Percentiles rank a stretch among this genome's conserved stretches.
These are phyloP conservation scores for Wickerhamomyces strasburgensis DNA, from an alignment of 805 yeast genomes.

Conservation along the genomic window DNA sequence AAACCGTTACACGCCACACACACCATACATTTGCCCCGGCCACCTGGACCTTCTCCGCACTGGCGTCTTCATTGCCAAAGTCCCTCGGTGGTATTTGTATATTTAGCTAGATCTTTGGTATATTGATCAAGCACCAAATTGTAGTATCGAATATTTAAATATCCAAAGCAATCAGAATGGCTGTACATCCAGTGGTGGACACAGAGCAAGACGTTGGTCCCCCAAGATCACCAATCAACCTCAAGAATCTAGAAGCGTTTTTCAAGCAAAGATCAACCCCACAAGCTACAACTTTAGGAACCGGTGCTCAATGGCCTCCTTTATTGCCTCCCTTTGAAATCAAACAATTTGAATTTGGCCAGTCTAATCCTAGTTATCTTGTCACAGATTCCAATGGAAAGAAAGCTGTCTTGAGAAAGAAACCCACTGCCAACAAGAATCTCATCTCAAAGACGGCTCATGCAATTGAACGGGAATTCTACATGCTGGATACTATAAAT, in stretches of 20 bases:
- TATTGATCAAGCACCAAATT: background rate
- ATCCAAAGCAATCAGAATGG: background rate
- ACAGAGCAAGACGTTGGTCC: slow-evolving; percentile 25
- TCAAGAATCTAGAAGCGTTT: slow-evolving; percentile 23
- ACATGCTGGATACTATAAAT: slow-evolving; percentile 38
- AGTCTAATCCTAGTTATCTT: slow-evolving; percentile 58
- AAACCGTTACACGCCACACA: too few relatives aligned
- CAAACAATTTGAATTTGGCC: slow-evolving; percentile 57
- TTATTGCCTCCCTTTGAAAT: slow-evolving; percentile 29
- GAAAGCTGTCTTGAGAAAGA: slow-evolving; percentile 48
- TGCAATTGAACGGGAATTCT: slow-evolving; percentile 57
- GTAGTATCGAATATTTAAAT: background rate
- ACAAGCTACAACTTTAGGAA: slow-evolving; percentile 14
- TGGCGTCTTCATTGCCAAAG: too few relatives aligned
- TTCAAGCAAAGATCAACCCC: slow-evolving; percentile 14
- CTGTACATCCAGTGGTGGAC: slow-evolving; percentile 17
- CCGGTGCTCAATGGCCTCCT: slow-evolving; percentile 18
- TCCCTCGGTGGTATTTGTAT: too few relatives aligned
- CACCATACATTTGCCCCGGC: too few relatives aligned
- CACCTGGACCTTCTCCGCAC: too few relatives aligned
- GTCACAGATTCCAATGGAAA: slow-evolving; percentile 35
- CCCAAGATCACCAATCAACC: slow-evolving; percentile 20
- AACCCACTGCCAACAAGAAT: slow-evolving; percentile 46
- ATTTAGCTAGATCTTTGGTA: too few relatives aligned
- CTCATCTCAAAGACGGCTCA: slow-evolving; percentile 55